Evolutionary conservation across 2,329 filamentous ascomycete genomes (phyloP).

Genomic region (Myriangium duriaei): DNA sequence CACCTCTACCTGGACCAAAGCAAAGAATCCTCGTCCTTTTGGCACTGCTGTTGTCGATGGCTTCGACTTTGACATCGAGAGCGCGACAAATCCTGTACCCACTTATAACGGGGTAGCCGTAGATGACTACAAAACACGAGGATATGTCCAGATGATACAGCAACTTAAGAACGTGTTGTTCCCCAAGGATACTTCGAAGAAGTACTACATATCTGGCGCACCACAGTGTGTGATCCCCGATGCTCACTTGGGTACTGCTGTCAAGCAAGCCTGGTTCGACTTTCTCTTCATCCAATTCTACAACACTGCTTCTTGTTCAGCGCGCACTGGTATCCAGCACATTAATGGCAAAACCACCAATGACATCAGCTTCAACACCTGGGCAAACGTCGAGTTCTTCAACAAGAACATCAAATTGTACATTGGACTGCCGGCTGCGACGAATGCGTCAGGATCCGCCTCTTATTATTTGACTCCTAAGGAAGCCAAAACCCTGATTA

Average conservation of each 20-base stretch:
- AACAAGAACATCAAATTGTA: slow-evolving; percentile 39
- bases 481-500: slow-evolving; percentile 35
- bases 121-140: slow-evolving; percentile 24
- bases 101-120: slow-evolving; percentile 14
- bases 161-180: slow-evolving; percentile 32
- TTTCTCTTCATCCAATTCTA: slow-evolving; percentile 36
- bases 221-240: slow-evolving; percentile 37
- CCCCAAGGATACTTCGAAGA: slow-evolving; percentile 20
- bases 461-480: slow-evolving; percentile 35
- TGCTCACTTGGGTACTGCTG: slow-evolving; percentile 29
- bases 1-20: slow-evolving; percentile 10
- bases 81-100: slow-evolving; percentile 27
- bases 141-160: slow-evolving; percentile 37
- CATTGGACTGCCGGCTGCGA: slow-evolving; percentile 34
- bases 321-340: slow-evolving; percentile 28
- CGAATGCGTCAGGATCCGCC: slow-evolving; percentile 16
- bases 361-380: slow-evolving; percentile 36
- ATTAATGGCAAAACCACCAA: slow-evolving; percentile 19
- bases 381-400: slow-evolving; percentile 29
- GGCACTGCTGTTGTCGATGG: slow-evolving; percentile 54
- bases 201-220: slow-evolving; percentile 38
- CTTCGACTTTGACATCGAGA: slow-evolving; percentile 67
- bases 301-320: slow-evolving; percentile 37
- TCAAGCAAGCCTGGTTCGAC: slow-evolving; percentile 30
- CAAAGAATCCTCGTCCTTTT: slow-evolving; percentile 49